These are phyloP conservation scores for Sphaerulina populicola DNA, from an alignment of 2,329 filamentous ascomycete genomes.

Conservation along the genomic window DNA sequence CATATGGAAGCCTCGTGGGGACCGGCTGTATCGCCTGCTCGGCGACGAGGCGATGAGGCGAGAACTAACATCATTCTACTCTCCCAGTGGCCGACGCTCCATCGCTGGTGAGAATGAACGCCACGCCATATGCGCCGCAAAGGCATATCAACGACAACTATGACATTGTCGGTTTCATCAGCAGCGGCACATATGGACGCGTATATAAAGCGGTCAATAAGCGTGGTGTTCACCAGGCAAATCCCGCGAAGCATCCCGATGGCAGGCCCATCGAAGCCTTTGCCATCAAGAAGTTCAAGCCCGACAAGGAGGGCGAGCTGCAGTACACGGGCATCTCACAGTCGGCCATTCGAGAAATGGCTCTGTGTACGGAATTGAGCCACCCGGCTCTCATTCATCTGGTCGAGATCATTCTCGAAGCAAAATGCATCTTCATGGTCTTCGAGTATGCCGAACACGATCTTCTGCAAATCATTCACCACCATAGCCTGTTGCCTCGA, in stretches of 20 bases:
- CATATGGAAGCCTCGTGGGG: no score
- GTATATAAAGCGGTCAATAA: slow-evolving; percentile 95
- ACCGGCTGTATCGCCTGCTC: neutral
- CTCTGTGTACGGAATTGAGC: slow-evolving; percentile 81
- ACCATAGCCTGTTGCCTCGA: slow-evolving; percentile 82
- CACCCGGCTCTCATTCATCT: slow-evolving; percentile 86
- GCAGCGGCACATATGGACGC: slow-evolving; percentile 91
- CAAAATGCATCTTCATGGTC: slow-evolving; percentile 99
- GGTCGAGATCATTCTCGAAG: slow-evolving; percentile 91
- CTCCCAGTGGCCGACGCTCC: slow-evolving; percentile 23
- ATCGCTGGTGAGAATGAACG: slow-evolving; percentile 29
- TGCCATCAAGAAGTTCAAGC: slow-evolving; percentile 99
- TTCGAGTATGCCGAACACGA: slow-evolving; percentile 99
- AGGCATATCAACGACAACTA: slow-evolving; percentile 87
- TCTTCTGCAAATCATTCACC: slow-evolving; percentile 93
- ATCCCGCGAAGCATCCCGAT: slow-evolving; percentile 26
- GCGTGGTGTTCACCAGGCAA: slow-evolving; percentile 40
- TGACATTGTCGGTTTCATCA: slow-evolving; percentile 96
- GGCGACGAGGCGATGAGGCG: neutral
- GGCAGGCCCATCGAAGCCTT: slow-evolving; percentile 60
- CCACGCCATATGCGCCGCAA: slow-evolving; percentile 54
- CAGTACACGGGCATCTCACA: slow-evolving; percentile 97
- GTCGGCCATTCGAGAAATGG: slow-evolving; percentile 95
- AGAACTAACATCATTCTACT: no score
- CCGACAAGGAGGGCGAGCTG: slow-evolving; percentile 94